Evolutionary conservation across 805 yeast genomes (phyloP).

Genomic region (Alloascoidea hylecoeti): DNA sequence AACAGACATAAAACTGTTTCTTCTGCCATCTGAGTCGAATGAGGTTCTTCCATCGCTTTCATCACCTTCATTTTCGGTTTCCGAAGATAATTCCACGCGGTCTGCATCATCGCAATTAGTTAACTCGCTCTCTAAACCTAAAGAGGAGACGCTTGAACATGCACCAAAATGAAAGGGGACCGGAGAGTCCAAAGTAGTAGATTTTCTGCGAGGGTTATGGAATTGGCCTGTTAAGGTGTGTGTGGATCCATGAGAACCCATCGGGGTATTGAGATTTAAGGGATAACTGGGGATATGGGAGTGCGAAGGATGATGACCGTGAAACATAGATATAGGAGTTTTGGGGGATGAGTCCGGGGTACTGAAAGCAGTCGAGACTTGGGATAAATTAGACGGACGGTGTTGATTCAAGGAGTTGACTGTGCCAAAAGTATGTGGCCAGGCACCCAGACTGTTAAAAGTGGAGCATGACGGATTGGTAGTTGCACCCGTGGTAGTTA

Average conservation of each 20-base stretch:
- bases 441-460: too few relatives aligned
- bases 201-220: background rate
- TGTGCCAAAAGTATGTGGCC: too few relatives aligned
- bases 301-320: too few relatives aligned
- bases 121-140: background rate
- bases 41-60: background rate
- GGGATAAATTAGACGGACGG: background rate
- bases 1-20: slow-evolving; percentile 1
- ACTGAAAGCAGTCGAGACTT: background rate
- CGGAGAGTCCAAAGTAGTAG: background rate
- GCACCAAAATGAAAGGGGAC: background rate
- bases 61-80: background rate
- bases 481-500: too few relatives aligned
- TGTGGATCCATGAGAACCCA: background rate
- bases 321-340: too few relatives aligned
- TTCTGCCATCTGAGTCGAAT: background rate
- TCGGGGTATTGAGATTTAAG: too few relatives aligned
- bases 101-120: background rate
- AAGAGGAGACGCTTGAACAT: background rate
- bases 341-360: background rate
- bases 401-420: too few relatives aligned
- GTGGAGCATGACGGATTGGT: too few relatives aligned
- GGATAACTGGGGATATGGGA: too few relatives aligned
- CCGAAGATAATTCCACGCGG: background rate
- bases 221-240: background rate